Evolutionary conservation across 495 filamentous ascomycete genomes (phyloP).

Genomic region (Penicillium lividum): DNA sequence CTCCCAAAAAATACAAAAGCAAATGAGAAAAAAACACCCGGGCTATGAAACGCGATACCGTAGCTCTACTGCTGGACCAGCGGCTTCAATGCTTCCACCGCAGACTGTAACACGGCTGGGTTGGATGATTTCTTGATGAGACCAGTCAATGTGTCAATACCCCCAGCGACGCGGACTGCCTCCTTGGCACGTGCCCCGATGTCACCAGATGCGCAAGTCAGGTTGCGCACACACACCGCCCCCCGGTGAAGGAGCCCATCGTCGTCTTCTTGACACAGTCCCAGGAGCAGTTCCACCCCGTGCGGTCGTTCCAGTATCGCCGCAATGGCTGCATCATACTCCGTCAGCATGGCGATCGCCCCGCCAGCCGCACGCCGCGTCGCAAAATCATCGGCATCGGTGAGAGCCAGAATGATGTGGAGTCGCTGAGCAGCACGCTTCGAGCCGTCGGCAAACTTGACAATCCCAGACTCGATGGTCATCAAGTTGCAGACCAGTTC

Average conservation of each 20-base stretch:
- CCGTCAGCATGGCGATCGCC: slow-evolving; percentile 79
- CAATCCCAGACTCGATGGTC: slow-evolving; percentile 69
- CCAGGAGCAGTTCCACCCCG: slow-evolving; percentile 69
- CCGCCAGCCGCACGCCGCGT: slow-evolving; percentile 86
- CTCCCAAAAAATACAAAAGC: background rate
- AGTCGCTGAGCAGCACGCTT: slow-evolving; percentile 68
- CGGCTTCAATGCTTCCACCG: slow-evolving; percentile 62
- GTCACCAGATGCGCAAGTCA: slow-evolving; percentile 44
- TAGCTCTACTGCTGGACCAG: slow-evolving; percentile 45
- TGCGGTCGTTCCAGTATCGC: slow-evolving; percentile 67
- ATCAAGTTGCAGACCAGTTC: slow-evolving; percentile 94
- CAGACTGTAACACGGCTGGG: slow-evolving; percentile 63
- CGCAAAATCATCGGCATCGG: slow-evolving; percentile 77
- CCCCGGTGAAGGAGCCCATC: slow-evolving; percentile 78
- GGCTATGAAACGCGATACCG: slow-evolving; percentile 6
- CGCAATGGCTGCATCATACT: slow-evolving; percentile 69
- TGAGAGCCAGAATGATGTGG: slow-evolving; percentile 80
- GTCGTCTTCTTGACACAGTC: slow-evolving; percentile 71
- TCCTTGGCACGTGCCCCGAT: slow-evolving; percentile 41
- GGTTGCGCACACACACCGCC: slow-evolving; percentile 65
- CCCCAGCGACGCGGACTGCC: slow-evolving; percentile 47
- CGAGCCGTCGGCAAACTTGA: slow-evolving; percentile 71
- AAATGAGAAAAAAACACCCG: background rate
- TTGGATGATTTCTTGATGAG: slow-evolving; percentile 65
- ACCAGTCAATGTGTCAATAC: slow-evolving; percentile 60